Percentiles rank a stretch among this genome's conserved stretches.
Conservation (phyloP, 2,329 filamentous ascomycete genomes). For the Graphium sp. region DNA sequence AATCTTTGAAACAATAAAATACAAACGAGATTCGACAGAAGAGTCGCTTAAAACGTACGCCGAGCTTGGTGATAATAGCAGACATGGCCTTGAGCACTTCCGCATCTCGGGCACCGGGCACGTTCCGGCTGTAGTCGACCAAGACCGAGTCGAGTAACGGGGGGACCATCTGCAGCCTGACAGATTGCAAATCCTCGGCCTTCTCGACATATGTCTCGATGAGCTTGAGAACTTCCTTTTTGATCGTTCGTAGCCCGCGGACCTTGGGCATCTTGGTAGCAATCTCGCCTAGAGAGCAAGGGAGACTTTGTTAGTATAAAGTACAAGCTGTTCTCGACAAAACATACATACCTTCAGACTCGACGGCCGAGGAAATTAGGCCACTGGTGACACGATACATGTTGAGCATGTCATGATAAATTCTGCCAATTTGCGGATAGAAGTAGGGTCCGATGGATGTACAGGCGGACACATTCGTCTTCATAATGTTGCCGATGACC, state of each 20-base stretch:
- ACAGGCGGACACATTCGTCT: slow-evolving; percentile 98
- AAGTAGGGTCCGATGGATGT: slow-evolving; percentile 94
- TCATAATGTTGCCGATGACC: slow-evolving; percentile 99
- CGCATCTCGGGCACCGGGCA: slow-evolving; percentile 85
- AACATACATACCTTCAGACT: no score
- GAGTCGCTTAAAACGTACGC: slow-evolving; percentile 42
- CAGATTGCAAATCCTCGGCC: slow-evolving; percentile 86
- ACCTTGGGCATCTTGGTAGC: slow-evolving; percentile 97
- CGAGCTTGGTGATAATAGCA: slow-evolving; percentile 88
- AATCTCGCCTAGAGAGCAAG: slow-evolving; percentile 52
- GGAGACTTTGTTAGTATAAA: slow-evolving; percentile 16
- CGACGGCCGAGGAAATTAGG: slow-evolving; percentile 86
- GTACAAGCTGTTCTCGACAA: no score
- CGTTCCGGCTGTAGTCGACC: slow-evolving; percentile 93
- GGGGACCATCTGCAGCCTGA: slow-evolving; percentile 89
- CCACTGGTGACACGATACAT: slow-evolving; percentile 98
- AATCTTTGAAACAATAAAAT: slow-evolving; percentile 6
- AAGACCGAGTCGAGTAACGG: slow-evolving; percentile 86
- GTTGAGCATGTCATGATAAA: slow-evolving; percentile 96
- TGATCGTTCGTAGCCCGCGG: slow-evolving; percentile 87
- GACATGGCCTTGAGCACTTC: slow-evolving; percentile 97
- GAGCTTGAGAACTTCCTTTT: slow-evolving; percentile 97
- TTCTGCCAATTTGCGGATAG: slow-evolving; percentile 91
- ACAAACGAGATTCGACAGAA: slow-evolving; percentile 7
- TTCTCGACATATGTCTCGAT: slow-evolving; percentile 98